A percentile compares a stretch with the other conserved stretches of the same genome.
Conservation (phyloP, 352 stramenopile species). For the Pythium dissotocum region DNA sequence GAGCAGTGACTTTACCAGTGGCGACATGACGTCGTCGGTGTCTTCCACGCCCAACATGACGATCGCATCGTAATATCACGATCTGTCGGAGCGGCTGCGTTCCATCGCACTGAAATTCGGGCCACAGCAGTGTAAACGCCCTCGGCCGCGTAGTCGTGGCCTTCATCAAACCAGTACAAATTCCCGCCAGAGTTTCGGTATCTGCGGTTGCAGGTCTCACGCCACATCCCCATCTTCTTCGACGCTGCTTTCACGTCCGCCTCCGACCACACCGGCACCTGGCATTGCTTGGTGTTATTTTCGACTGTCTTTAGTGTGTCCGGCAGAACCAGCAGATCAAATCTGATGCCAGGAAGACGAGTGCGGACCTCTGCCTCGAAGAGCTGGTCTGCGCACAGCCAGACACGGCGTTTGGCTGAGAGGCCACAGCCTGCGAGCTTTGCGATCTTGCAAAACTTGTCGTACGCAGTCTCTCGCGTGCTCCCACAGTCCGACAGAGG, state of each 20-base stretch:
- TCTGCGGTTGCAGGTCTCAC: neutral
- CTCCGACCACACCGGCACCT: neutral
- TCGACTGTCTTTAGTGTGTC: neutral
- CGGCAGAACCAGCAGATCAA: neutral
- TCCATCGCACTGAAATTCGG: neutral
- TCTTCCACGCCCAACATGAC: neutral
- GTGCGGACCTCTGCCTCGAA: neutral
- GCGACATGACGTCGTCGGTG: neutral
- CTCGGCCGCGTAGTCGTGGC: neutral
- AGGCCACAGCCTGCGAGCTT: neutral
- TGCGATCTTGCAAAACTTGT: neutral
- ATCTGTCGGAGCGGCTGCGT: neutral
- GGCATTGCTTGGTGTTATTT: neutral
- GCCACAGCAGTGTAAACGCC: neutral
- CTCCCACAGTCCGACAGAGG: neutral
- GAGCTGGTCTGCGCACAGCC: neutral
- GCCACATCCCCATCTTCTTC: neutral
- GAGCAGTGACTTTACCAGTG: neutral
- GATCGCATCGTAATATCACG: neutral
- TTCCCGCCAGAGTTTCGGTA: neutral
- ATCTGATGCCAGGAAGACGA: neutral
- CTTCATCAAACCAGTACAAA: neutral
- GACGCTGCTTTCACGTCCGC: neutral
- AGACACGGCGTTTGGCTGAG: neutral
- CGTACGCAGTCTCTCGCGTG: neutral